Base-by-base conservation (phyloP, 2,329 filamentous ascomycete species). In the Claviceps sp. region DNA sequence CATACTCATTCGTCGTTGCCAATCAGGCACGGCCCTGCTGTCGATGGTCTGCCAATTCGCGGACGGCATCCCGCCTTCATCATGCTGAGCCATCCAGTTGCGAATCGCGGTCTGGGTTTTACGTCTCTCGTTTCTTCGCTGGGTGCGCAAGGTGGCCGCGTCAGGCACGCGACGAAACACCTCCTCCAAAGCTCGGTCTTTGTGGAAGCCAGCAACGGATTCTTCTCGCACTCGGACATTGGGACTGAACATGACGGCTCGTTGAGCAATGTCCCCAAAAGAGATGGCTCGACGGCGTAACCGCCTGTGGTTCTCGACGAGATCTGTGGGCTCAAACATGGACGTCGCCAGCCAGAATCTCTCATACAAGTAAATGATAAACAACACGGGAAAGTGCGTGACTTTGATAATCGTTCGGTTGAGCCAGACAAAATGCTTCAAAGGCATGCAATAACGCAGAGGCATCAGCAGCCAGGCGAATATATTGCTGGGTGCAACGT, bases 381-480 rank as follows among this genome's bases (percentile, higher is more conserved):
- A 89, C 1, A 97, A 70, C 2, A 97, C 78, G 0, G 91, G 90
- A 56, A 93, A 84, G 66, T 97, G 91, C 0, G 89, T 95, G 43
- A 85, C 68, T 63, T 96, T 96, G 72, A 97, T 96, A 55, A 94
- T 81, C 0, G 81, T 85, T n/a, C 91, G 81, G 64, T 97, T 97
- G 56, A 95, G 71, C 62, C 81, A 84, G 57, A 97, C 84, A 61
- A 93, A 97, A 48, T 82, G 78, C 42, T 80, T 80, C 59, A 96
- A 82, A 0, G 89, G 82, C 71, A 96, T 82, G 60, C 82, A 72
- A 63, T 85, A 95, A 56, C 90, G 79, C 45, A 94, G 66, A 0
- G 91, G 91, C 61, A 89, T 89, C 30, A 95, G 72, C 0, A 91
- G 64, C 91, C 90, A 97, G 1, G 88, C 90, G 56, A 96, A 78